Percentiles rank a stretch among this genome's conserved stretches.
phyloP scores from a whole-genome alignment of 768 basidiomycete genomes.

The Pleurotus eryngii region DNA sequence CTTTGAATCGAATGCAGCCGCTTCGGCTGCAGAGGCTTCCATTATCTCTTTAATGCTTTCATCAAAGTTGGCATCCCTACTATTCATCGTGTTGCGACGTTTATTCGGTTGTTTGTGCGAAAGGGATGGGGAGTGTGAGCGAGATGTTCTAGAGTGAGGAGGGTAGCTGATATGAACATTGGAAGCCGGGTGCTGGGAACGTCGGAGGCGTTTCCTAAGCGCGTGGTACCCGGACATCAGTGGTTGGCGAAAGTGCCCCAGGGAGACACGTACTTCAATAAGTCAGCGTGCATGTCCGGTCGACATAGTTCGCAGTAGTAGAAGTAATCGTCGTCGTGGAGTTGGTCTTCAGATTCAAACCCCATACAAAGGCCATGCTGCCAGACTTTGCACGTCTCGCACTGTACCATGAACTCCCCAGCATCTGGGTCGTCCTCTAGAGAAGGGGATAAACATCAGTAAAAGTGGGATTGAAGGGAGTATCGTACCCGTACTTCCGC shows the following conservation, averaged over 20 bases:
- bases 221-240: constrained; percentile 14
- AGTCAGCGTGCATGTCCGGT: constrained; percentile 79
- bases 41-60: constrained; percentile 79
- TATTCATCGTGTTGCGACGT: constrained; percentile 96
- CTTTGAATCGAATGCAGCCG: constrained; percentile 44
- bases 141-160: constrained; percentile 59
- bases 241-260: constrained; percentile 11
- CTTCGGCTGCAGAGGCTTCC: constrained; percentile 71
- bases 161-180: constrained; percentile 54
- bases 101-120: constrained; percentile 67
- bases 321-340: constrained; percentile 80
- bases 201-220: constrained; percentile 59
- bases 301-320: constrained; percentile 95
- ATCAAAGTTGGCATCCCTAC: constrained; percentile 90
- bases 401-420: constrained; percentile 96
- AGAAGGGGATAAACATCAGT: constrained; percentile 24
- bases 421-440: constrained; percentile 76
- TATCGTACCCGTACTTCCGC: constrained; percentile 70
- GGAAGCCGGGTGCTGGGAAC: constrained; percentile 43
- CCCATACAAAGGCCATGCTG: constrained; percentile 98
- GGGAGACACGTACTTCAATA: constrained; percentile 64
- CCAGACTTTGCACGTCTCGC: constrained; percentile 96
- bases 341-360: constrained; percentile 71
- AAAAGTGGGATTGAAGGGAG: constrained; percentile 10
- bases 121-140: constrained; percentile 69